phyloP scores from a whole-genome alignment of 2,329 filamentous ascomycete species.

The Exserohilum turcica region DNA sequence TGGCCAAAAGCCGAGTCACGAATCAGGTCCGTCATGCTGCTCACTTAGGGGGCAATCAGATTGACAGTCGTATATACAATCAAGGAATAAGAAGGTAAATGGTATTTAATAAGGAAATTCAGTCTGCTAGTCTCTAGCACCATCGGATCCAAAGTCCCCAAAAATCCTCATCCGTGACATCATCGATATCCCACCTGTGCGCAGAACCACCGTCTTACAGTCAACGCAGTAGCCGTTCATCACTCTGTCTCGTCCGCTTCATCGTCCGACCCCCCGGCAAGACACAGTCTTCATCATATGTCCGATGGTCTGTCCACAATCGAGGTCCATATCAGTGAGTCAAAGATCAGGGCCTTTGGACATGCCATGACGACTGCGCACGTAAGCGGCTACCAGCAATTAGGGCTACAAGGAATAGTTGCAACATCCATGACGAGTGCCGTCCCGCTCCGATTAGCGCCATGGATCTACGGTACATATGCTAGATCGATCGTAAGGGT shows the following conservation, averaged over 20 bases:
- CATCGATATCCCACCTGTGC: slow-evolving; percentile 8
- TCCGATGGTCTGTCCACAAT: neutral
- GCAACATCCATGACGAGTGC: slow-evolving; percentile 18
- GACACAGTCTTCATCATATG: too few species aligned
- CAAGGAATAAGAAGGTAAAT: too few species aligned
- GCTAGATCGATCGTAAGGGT: neutral
- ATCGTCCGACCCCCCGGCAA: too few species aligned
- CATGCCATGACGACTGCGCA: neutral
- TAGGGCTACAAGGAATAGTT: neutral
- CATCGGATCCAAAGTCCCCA: slow-evolving; percentile 8
- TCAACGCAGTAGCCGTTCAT: too few species aligned
- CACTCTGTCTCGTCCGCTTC: too few species aligned
- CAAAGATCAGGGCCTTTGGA: slow-evolving; percentile 4
- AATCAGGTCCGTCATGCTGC: slow-evolving; percentile 24
- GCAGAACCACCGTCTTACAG: neutral
- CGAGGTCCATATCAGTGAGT: slow-evolving; percentile 1
- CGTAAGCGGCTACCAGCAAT: neutral
- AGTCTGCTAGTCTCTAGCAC: neutral
- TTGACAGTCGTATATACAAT: too few species aligned
- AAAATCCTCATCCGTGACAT: slow-evolving; percentile 6
- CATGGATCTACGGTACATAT: neutral
- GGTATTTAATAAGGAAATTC: neutral
- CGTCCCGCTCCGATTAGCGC: slow-evolving; percentile 10
- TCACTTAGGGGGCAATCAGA: neutral
- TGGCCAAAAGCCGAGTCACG: slow-evolving; percentile 38